These are phyloP conservation scores for Conoideocrella luteorostrata DNA, from an alignment of 2,329 filamentous ascomycete genomes.

Conservation along the genomic window DNA sequence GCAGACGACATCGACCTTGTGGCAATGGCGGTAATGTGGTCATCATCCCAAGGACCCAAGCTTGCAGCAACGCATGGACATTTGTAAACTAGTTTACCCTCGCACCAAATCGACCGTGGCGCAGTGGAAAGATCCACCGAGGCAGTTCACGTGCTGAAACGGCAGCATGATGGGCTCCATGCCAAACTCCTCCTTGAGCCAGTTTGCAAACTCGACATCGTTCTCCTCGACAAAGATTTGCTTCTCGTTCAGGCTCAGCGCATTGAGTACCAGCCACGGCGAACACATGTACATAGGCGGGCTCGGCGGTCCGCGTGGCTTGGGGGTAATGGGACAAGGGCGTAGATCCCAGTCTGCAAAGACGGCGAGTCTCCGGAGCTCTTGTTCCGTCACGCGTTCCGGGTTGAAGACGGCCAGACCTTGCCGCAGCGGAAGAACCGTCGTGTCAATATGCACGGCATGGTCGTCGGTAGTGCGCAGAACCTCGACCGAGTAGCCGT, in stretches of 20 bases:
- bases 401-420: constrained; percentile 23
- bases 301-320: constrained; percentile 1
- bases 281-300: constrained; percentile 22
- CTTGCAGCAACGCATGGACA: too few relatives aligned
- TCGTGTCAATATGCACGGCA: constrained; percentile 27
- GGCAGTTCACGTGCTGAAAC: constrained; percentile 25
- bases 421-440: constrained; percentile 21
- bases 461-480: constrained; percentile 18
- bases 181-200: constrained; percentile 12
- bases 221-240: constrained; percentile 20
- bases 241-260: constrained; percentile 19
- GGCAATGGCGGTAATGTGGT: too few relatives aligned
- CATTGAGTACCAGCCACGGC: constrained; percentile 21
- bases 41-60: too few relatives aligned
- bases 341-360: constrained; percentile 21
- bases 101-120: constrained; percentile 18
- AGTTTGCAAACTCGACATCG: constrained; percentile 14
- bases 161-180: constrained; percentile 16
- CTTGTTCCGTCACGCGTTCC: constrained; percentile 15
- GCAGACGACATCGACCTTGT: too few relatives aligned
- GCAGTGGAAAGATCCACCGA: constrained; percentile 27
- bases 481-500: constrained; percentile 23
- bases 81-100: background rate
- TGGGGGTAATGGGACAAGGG: constrained; percentile 17
- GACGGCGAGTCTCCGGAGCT: constrained; percentile 17